Evolutionary conservation across 768 basidiomycete genomes (phyloP), one percentile per base, ranked within the genome.

Genomic region (Suillus brevipes): DNA sequence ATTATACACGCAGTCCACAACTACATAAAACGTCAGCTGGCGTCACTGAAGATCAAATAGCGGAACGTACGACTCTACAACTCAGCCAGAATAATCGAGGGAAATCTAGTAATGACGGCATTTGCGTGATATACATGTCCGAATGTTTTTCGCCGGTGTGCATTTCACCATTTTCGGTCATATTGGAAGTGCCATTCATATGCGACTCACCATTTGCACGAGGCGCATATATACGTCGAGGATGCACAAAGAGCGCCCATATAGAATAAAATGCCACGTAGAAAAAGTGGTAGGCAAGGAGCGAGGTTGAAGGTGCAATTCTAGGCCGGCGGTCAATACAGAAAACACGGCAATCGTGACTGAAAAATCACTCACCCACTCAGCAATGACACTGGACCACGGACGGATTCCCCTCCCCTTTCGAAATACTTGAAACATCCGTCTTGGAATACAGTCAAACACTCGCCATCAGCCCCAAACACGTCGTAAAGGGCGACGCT

Each of bases 351-450:
- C 9, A 55, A 49, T 55, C 37, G 28, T 38, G 4, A 38, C 37
- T 20, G 31, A 60, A n/a, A 65, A 6, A 59, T 42, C 16, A 79
- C 87, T 65, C 72, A 95, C 94, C 88, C 96, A 18, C 95, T 89
- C 13, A 99, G 87, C 5, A 99, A 84, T 10, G 89, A 90, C 10
- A 98, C 95, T 1, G 97, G 97, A 1, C 91, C 97, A 52, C 85
- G 83, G 62, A 98, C 76, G 69, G 93, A 93, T 69, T 94, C 88
- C 1, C 97, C 97, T 16, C 97, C 97, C 6, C 87, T 83, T 74
- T 97, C 94, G 70, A 99, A 97, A 78, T 99, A 99, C 73, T 94
- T 94, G 85, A 99, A 97, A 77, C 97, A 99, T 0, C 97, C 97
- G 2, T 83, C 87, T 62, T 88, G 82, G 38, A 94, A 83, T 0